A percentile compares a stretch with the other conserved stretches of the same genome.
These are phyloP conservation scores for Mortierella sp. DNA, from an alignment of 371 early-diverging fungal genomes.

Conservation along the genomic window DNA sequence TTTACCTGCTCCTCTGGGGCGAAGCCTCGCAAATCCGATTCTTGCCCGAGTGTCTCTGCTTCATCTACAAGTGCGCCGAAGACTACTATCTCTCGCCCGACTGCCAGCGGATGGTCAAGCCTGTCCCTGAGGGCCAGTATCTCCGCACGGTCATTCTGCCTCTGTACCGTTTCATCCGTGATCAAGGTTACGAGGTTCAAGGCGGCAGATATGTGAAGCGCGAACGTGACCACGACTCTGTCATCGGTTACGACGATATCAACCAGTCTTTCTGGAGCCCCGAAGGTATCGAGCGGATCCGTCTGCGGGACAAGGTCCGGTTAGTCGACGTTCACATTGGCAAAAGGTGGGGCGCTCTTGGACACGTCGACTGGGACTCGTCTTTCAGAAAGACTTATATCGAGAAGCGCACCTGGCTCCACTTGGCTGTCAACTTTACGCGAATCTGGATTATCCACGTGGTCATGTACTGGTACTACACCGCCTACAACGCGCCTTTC, in stretches of 20 bases:
- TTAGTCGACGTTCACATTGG: conserved; percentile 69
- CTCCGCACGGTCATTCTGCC: conserved; percentile 78
- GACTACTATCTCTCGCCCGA: conserved; percentile 65
- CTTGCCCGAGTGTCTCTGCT: conserved; percentile 85
- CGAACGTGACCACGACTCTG: conserved; percentile 84
- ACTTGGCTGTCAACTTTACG: conserved; percentile 86
- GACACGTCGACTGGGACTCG: conserved; percentile 78
- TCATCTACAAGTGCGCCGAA: conserved; percentile 82
- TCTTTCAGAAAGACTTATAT: conserved; percentile 87
- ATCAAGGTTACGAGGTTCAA: conserved; percentile 79
- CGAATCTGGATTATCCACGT: conserved; percentile 91
- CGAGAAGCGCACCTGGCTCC: conserved; percentile 87
- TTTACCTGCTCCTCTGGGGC: conserved; percentile 89
- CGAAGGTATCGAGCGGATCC: conserved; percentile 71
- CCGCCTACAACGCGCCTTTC: conserved; percentile 78
- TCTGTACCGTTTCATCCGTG: conserved; percentile 83
- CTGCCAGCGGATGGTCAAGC: conserved; percentile 59
- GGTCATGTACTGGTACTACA: conserved; percentile 86
- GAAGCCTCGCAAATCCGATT: conserved; percentile 87
- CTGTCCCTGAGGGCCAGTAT: conserved; percentile 77
- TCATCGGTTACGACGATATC: conserved; percentile 91
- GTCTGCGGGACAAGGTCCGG: conserved; percentile 64
- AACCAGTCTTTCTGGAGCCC: conserved; percentile 90
- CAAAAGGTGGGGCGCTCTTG: conserved; percentile 73
- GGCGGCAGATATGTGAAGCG: conserved; percentile 78